Evolutionary conservation across 176 grass and related monocot genomes (phyloP), one percentile per base, ranked within the genome.

Genomic region (Panicum miliaceum): DNA sequence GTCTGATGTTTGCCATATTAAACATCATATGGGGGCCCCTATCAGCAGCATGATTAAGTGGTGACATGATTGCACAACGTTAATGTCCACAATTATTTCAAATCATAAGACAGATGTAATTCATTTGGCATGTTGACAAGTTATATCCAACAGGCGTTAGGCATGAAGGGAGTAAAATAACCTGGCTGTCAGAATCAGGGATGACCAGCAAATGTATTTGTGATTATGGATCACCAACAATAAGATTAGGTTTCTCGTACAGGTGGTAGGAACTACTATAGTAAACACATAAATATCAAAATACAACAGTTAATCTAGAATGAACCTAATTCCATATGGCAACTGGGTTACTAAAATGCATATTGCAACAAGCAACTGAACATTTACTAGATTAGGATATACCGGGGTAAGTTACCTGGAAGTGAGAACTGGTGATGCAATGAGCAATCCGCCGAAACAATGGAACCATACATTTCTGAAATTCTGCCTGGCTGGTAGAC

Each of bases 391-490:
- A 52, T 12, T 38, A 66, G 5, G 5, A 47, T 41, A 79, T 54
- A 1, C 83, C 19, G 0, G 42, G 23, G 43, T 14, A 65, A 65
- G 43, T 77, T 90, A 99, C 97, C 97, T 99, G 97, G 78, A 99
- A 96, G 60, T 96, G 91, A 0, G 74, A 96, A 36, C 90, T 99
- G n/a, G 86, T 99, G 73, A 99, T 84, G 75, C 97, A 96, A 40
- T 68, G 78, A 67, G 89, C 88, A 81, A 99, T 96, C 63, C 90
- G 84, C 27, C 42, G 71, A 81, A 99, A 99, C 64, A 99, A 74
- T n/a, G 97, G 97, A 48, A 92, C 86, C 97, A 96, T 94, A 38
- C 93, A 99, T 92, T 99, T 94, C 81, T 99, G 97, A 80, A 95
- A 90, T 68, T 99, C 97, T 22, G 83, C 73, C 43, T 61, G 75